phyloP scores from a whole-genome alignment of 2,329 filamentous ascomycete species.

The Talaromyces sp. region DNA sequence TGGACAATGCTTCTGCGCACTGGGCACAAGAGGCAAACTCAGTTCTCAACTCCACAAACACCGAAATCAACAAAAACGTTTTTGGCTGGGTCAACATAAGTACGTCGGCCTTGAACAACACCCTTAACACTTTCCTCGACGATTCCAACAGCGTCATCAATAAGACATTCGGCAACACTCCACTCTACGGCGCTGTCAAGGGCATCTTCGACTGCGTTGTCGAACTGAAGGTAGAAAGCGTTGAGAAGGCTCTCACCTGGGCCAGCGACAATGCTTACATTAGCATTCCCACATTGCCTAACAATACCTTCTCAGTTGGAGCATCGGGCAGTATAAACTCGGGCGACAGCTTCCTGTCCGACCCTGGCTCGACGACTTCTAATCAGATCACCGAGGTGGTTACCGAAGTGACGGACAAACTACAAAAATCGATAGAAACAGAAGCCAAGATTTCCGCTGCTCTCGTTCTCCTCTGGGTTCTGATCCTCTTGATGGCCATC shows the following conservation, averaged over 20 bases:
- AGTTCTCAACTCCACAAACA: conserved; percentile 59
- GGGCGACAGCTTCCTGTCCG: conserved; percentile 65
- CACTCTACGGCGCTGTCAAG: conserved; percentile 70
- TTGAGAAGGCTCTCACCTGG: conserved; percentile 91
- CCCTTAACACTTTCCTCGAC: conserved; percentile 74
- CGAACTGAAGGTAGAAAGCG: conserved; percentile 73
- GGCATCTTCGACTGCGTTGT: conserved; percentile 84
- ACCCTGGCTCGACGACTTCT: conserved; percentile 64
- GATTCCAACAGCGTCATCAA: conserved; percentile 71
- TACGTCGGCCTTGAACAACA: conserved; percentile 76
- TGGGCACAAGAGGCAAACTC: conserved; percentile 75
- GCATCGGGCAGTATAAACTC: conserved; percentile 52
- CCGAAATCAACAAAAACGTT: conserved; percentile 75
- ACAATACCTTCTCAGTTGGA: conserved; percentile 77
- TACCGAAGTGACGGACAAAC: conserved; percentile 58
- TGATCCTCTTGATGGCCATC: conserved; percentile 70
- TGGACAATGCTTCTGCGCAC: conserved; percentile 65
- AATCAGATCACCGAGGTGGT: conserved; percentile 80
- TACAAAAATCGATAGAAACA: conserved; percentile 62
- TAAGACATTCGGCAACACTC: conserved; percentile 71
- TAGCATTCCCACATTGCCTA: conserved; percentile 68
- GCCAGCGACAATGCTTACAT: conserved; percentile 81
- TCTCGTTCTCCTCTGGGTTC: conserved; percentile 69
- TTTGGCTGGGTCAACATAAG: conserved; percentile 83
- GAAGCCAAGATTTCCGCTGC: conserved; percentile 75